phyloP scores from a whole-genome alignment of 225 moss, liverwort and hornwort genomes.

The Marchantia paleacea region DNA sequence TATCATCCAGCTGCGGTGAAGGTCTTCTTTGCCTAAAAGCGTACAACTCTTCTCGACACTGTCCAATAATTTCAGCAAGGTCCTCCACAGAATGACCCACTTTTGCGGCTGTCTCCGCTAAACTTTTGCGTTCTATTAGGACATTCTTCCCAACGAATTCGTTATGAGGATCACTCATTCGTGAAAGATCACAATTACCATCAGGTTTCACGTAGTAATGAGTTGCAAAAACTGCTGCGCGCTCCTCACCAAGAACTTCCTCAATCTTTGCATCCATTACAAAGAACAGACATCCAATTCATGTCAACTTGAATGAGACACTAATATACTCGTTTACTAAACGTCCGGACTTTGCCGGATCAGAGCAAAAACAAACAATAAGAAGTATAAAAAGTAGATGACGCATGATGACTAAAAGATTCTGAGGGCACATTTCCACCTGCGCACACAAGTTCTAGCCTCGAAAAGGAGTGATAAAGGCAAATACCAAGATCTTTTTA shows the following conservation, averaged over 20 bases:
- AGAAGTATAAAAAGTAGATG: background rate
- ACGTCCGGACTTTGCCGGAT: too few species aligned
- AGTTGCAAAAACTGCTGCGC: conserved; percentile 60
- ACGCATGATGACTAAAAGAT: background rate
- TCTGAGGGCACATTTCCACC: background rate
- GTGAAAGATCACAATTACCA: conserved; percentile 93
- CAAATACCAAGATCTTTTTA: conserved; percentile 3
- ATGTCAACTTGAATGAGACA: too few species aligned
- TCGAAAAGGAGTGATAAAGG: conserved; percentile 4
- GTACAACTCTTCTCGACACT: conserved; percentile 70
- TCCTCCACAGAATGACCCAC: conserved; percentile 71
- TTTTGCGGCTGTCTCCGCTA: conserved; percentile 66
- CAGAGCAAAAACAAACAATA: too few species aligned
- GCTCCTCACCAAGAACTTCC: conserved; percentile 70
- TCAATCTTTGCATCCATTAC: conserved; percentile 59
- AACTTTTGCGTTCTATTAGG: conserved; percentile 66
- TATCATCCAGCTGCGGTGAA: conserved; percentile 88
- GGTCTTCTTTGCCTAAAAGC: conserved; percentile 62
- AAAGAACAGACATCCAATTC: background rate
- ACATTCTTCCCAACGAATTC: conserved; percentile 92
- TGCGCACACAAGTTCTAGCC: background rate
- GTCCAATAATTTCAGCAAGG: conserved; percentile 58
- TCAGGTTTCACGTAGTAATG: conserved; percentile 86
- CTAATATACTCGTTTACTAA: too few species aligned
- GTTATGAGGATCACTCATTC: conserved; percentile 89